Conservation (phyloP, 1,284 basidiomycete genomes). For the Agroathelia rolfsii region DNA sequence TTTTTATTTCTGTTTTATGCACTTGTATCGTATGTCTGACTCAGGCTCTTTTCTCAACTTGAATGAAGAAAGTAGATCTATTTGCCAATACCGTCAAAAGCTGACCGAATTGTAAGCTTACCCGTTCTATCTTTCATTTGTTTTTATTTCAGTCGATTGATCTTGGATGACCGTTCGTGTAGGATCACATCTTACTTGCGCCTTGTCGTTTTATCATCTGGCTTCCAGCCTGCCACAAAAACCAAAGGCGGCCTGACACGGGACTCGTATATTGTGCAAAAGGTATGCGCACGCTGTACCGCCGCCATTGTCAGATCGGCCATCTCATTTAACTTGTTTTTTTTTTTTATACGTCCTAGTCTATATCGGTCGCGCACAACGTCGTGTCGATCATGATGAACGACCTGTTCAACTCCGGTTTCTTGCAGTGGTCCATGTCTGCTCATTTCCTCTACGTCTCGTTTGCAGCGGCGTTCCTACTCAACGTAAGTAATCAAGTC, state of each 20-base stretch:
- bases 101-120: constrained; percentile 34
- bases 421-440: constrained; percentile 39
- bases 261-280: constrained; percentile 30
- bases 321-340: no score
- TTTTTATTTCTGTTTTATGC: constrained; percentile 2
- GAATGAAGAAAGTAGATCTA: no score
- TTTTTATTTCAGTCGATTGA: constrained; percentile 5
- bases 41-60: no score
- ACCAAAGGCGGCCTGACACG: constrained; percentile 27
- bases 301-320: no score
- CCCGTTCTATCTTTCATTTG: neutral
- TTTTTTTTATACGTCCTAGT: no score
- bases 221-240: constrained; percentile 35
- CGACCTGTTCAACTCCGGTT: constrained; percentile 33
- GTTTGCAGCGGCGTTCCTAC: constrained; percentile 50
- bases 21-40: no score
- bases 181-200: constrained; percentile 43
- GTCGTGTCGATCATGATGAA: constrained; percentile 41
- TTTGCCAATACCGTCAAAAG: constrained; percentile 36
- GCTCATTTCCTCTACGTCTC: constrained; percentile 40
- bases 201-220: constrained; percentile 40
- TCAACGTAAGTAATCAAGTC: constrained; percentile 38
- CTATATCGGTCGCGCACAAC: constrained; percentile 34
- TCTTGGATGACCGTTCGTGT: constrained; percentile 4
- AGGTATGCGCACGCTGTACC: constrained; percentile 15